A percentile compares a stretch with the other conserved stretches of the same genome.
Conservation (phyloP, 352 stramenopile species). For the Phytophthora sp. region DNA sequence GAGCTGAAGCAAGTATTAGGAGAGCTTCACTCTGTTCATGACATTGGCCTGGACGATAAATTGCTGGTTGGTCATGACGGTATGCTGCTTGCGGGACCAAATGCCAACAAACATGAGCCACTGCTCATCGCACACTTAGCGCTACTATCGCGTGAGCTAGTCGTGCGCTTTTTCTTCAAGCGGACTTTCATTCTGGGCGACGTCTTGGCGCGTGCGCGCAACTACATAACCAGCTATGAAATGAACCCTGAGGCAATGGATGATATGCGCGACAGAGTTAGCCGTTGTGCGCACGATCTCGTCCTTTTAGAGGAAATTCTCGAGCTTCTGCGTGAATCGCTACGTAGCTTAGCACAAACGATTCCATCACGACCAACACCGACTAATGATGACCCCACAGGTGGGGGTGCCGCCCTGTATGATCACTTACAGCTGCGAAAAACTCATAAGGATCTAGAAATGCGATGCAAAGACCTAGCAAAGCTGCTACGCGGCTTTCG, state of each 20-base stretch:
- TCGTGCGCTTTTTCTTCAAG: constrained; percentile 96
- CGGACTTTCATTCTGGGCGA: constrained; percentile 97
- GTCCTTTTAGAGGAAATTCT: constrained; percentile 97
- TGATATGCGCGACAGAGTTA: constrained; percentile 91
- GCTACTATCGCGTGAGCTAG: constrained; percentile 93
- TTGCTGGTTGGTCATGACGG: constrained; percentile 95
- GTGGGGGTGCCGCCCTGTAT: constrained; percentile 86
- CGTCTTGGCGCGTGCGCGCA: constrained; percentile 92
- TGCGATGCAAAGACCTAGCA: constrained; percentile 93
- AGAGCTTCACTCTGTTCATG: constrained; percentile 95
- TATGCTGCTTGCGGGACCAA: constrained; percentile 93
- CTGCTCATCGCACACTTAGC: constrained; percentile 93
- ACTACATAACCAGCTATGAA: constrained; percentile 92
- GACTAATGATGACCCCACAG: constrained; percentile 86
- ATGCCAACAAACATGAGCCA: constrained; percentile 92
- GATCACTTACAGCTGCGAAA: constrained; percentile 92
- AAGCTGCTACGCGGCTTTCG: constrained; percentile 92
- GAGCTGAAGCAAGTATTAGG: constrained; percentile 96
- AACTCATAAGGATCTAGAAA: constrained; percentile 84
- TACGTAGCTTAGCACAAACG: constrained; percentile 82
- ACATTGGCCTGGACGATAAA: constrained; percentile 96
- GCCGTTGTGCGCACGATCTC: constrained; percentile 93
- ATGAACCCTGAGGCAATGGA: constrained; percentile 92
- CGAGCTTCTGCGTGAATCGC: constrained; percentile 93
- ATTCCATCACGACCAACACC: constrained; percentile 68